These are phyloP conservation scores for Fusarium irregulare DNA, from an alignment of 2,329 filamentous ascomycete species.

Conservation along the genomic window DNA sequence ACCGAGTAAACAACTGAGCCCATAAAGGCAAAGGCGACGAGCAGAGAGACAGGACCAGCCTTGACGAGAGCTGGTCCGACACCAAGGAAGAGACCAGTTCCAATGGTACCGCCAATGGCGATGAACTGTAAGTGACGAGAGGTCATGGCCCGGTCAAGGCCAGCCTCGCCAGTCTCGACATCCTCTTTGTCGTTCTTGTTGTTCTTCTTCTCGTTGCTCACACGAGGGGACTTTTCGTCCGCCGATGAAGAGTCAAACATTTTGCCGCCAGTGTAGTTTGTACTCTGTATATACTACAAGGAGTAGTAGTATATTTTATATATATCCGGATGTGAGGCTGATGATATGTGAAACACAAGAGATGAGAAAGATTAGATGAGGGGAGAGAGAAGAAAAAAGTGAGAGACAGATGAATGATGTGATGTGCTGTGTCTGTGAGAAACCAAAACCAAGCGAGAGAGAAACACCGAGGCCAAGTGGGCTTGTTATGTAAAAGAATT, in stretches of 20 bases:
- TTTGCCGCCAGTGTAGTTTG: background rate
- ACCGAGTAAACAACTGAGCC: slow-evolving; percentile 79
- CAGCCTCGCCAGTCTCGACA: slow-evolving; percentile 52
- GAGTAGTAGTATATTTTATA: background rate
- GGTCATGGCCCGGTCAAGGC: slow-evolving; percentile 53
- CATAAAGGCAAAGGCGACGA: slow-evolving; percentile 77
- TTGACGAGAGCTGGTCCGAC: slow-evolving; percentile 71
- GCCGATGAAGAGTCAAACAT: slow-evolving; percentile 43
- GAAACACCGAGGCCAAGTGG: slow-evolving; percentile 40
- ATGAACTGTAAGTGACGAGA: slow-evolving; percentile 62
- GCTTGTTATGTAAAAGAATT: slow-evolving; percentile 47
- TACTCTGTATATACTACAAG: background rate
- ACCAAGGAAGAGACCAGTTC: slow-evolving; percentile 78
- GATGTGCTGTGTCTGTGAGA: slow-evolving; percentile 10
- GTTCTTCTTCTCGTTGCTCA: slow-evolving; percentile 45
- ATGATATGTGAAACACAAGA: background rate
- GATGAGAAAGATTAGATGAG: slow-evolving; percentile 1
- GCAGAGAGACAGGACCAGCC: slow-evolving; percentile 72
- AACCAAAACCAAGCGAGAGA: slow-evolving; percentile 4
- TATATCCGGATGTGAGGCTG: slow-evolving; percentile 4
- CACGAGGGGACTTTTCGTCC: slow-evolving; percentile 47
- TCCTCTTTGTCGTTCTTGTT: slow-evolving; percentile 44
- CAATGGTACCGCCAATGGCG: slow-evolving; percentile 71
- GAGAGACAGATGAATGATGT: background rate
- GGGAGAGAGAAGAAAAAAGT: background rate